Evolutionary conservation across 2,329 filamentous ascomycete genomes (phyloP), one percentile per base, ranked within the genome.

Genomic region (Sporothrix inflata): DNA sequence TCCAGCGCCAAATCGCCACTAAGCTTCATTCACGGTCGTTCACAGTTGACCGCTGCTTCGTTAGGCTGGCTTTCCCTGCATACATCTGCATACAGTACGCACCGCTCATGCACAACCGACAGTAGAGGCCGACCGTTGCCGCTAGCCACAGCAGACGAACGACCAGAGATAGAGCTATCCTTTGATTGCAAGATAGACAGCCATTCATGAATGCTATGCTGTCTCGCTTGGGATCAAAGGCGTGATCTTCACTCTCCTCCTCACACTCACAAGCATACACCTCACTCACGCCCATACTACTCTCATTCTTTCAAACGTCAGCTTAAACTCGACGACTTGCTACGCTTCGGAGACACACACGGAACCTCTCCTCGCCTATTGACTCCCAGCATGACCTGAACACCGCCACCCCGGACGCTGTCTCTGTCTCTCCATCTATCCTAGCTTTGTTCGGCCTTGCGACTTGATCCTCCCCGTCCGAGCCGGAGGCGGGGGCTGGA

Each of bases 41-140:
- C 21, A 14, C 19, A 45, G 38, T 47, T 60, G 67, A 69, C 67
- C 67, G 67, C 67, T 69, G 67, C 67, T 69, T 69, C 42, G 66
- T 55, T 42, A 42, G 67, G 51, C 24, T 69, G 67, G 57, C 51
- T 45, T 53, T 69, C 38, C 67, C 67, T 69, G 67, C 67, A 69
- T 55, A 14, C 19, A 51, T 19, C 45, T 68, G 49, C 66, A 69
- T 40, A 11, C 34, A 65, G 38, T n/a, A 45, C 38, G 57, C 60
- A 65, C 38, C 40, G 60, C 24, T 14, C 67, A 69, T 69, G 47
- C 66, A 69, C 49, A 45, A 38, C 42, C 65, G 45, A 51, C 47
- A 53, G 9, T 53, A 68, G 65, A 51, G 30, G 34, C 49, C 66
- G 66, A 21, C 16, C 30, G 30, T 40, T 24, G 19, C 30, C 47